Conservation (phyloP, 768 basidiomycete species). For the Russula lepida region DNA sequence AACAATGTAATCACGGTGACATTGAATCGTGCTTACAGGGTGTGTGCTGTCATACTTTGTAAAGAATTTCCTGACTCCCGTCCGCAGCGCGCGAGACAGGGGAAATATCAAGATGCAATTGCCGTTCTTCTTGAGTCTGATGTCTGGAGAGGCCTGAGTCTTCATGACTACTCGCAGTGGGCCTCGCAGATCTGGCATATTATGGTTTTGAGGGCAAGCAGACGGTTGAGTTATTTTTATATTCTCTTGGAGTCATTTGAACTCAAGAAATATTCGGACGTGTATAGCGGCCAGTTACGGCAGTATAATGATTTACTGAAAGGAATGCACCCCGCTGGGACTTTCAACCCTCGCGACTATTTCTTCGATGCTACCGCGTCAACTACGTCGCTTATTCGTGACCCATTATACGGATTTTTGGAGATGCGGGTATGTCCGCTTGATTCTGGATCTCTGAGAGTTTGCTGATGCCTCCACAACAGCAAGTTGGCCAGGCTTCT, state of each 20-base stretch:
- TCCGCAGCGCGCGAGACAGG: slow-evolving; percentile 57
- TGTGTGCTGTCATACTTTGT: slow-evolving; percentile 23
- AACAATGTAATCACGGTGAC: slow-evolving; percentile 52
- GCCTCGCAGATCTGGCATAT: slow-evolving; percentile 72
- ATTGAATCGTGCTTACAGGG: slow-evolving; percentile 63
- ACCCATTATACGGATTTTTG: slow-evolving; percentile 38
- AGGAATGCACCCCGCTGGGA: slow-evolving; percentile 48
- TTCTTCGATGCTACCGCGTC: slow-evolving; percentile 35
- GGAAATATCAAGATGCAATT: slow-evolving; percentile 54
- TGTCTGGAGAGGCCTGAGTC: slow-evolving; percentile 59
- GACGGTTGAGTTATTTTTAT: slow-evolving; percentile 39
- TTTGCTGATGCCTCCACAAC: slow-evolving; percentile 3
- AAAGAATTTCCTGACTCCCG: not conserved
- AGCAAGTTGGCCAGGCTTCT: slow-evolving; percentile 61
- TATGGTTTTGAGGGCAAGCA: slow-evolving; percentile 54
- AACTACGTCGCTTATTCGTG: slow-evolving; percentile 32
- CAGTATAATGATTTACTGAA: slow-evolving; percentile 59
- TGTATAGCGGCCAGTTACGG: slow-evolving; percentile 52
- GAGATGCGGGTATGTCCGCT: slow-evolving; percentile 30
- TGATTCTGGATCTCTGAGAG: not conserved
- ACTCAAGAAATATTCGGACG: not conserved
- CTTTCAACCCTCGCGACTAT: slow-evolving; percentile 50
- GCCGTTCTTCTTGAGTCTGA: slow-evolving; percentile 55
- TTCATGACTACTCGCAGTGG: slow-evolving; percentile 66
- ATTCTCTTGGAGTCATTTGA: not conserved